Conservation (phyloP, 176 grass and related monocot genomes). For the Tuctoria greenei region DNA sequence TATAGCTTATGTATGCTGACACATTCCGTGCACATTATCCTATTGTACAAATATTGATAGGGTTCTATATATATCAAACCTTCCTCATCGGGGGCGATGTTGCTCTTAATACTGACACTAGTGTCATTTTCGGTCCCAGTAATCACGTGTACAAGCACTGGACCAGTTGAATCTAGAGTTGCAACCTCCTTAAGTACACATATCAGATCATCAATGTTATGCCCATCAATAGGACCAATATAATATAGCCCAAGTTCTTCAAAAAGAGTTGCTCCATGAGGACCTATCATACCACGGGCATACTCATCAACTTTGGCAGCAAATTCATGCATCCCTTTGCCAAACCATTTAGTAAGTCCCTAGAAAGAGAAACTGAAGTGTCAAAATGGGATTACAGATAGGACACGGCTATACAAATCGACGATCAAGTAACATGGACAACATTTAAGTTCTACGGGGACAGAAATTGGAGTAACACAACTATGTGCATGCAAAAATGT, state of each 20-base stretch:
- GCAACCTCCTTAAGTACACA: constrained; percentile 73
- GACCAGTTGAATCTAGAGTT: constrained; percentile 65
- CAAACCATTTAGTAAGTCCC: constrained; percentile 75
- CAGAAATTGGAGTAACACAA: not conserved
- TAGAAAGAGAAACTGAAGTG: constrained; percentile 34
- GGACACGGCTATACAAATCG: not conserved
- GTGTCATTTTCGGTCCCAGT: constrained; percentile 55
- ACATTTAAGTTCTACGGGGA: not conserved
- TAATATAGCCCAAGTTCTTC: constrained; percentile 87
- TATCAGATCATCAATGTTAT: constrained; percentile 79
- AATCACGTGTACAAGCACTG: constrained; percentile 70
- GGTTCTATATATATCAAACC: constrained; percentile 25
- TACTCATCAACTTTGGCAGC: constrained; percentile 84
- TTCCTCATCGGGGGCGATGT: constrained; percentile 27
- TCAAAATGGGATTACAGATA: constrained; percentile 12
- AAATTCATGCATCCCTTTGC: constrained; percentile 77
- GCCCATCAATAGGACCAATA: constrained; percentile 78
- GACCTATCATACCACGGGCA: constrained; percentile 75
- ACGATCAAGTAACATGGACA: not conserved
- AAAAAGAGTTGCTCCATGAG: constrained; percentile 74
- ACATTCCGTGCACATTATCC: not conserved
- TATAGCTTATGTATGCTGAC: constrained; percentile 4
- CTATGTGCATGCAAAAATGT: constrained; percentile 2
- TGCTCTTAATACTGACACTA: constrained; percentile 27
- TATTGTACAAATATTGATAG: not conserved